Conservation (phyloP, 208 protist species). For the Blechomonas ayalai region DNA sequence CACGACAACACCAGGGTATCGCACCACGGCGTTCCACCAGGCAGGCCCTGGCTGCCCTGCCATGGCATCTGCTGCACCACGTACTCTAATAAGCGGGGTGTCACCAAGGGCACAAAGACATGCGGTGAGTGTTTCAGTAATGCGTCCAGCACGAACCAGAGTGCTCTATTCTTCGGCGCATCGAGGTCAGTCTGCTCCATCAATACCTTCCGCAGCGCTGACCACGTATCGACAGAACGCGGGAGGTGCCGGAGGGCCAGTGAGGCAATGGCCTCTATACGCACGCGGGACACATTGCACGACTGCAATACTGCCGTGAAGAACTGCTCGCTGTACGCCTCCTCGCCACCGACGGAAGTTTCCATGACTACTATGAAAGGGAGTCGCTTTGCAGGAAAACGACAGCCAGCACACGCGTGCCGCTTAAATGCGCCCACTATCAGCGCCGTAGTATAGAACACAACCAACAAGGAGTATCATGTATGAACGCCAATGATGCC, state of each 20-base stretch:
- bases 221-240: constrained; percentile 49
- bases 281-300: constrained; percentile 31
- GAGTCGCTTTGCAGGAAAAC: too few species aligned
- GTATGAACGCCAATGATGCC: too few species aligned
- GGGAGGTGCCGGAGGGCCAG: constrained; percentile 53
- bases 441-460: too few species aligned
- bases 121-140: constrained; percentile 69
- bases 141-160: constrained; percentile 73
- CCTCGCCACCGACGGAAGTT: constrained; percentile 2
- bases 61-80: constrained; percentile 67
- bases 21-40: constrained; percentile 33
- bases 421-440: too few species aligned
- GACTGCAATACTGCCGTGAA: constrained; percentile 43
- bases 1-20: constrained; percentile 64
- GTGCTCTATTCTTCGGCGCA: constrained; percentile 28
- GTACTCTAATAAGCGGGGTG: constrained; percentile 58
- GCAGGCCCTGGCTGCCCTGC: neutral
- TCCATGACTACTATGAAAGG: too few species aligned
- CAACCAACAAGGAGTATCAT: too few species aligned
- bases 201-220: constrained; percentile 54
- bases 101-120: constrained; percentile 63
- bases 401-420: too few species aligned
- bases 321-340: constrained; percentile 45
- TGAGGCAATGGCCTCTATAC: constrained; percentile 45
- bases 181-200: constrained; percentile 35